Base-by-base conservation (phyloP, 345 rosid species). In the Lepidium africanum region DNA sequence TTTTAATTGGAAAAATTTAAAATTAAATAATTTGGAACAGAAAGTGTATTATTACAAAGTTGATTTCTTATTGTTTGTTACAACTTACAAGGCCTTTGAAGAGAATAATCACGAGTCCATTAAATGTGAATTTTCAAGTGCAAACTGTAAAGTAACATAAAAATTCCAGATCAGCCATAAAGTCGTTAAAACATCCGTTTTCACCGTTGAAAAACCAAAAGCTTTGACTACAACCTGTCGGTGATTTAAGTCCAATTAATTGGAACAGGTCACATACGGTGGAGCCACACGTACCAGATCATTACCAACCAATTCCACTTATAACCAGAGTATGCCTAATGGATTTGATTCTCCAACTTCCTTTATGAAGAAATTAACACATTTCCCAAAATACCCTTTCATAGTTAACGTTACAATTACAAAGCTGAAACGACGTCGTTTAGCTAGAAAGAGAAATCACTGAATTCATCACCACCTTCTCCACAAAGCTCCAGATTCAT, bases 351-450 rank as follows among this genome's bases (percentile, higher is more conserved):
- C 74, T 52, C 38, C 53, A 70, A 52, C 61, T 10, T 63, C 48
- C 27, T 21, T 49, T 37, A 43, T 11, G n/a, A 3, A 2, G 0
- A 6, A 5, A 21, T 10, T 21, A 27, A 1, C 40, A 10, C 2
- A 30, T 8, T 36, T n/a, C 45, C 76, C 4, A 45, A 17, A 55
- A 0, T 38, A 55, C 76, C 63, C 70, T 72, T 59, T 2, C 56
- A 72, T 64, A 65, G 76, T 64, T 72, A 72, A 72, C 65, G 48
- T 57, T 68, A 35, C 42, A 69, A 47, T 57, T 68, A 35, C 42
- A 69, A 64, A 63, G 65, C 47, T 59, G 17, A 72, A 56, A 72
- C 76, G 71, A 0, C 9, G 66, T 17, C 71, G 76, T 72, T 35
- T 66, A 7, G 2, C 0, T 63, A 21, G 59, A 70, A 53, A 11